Base-by-base conservation (phyloP, 2,329 filamentous ascomycete genomes). In the Botryotinia narcissicola region DNA sequence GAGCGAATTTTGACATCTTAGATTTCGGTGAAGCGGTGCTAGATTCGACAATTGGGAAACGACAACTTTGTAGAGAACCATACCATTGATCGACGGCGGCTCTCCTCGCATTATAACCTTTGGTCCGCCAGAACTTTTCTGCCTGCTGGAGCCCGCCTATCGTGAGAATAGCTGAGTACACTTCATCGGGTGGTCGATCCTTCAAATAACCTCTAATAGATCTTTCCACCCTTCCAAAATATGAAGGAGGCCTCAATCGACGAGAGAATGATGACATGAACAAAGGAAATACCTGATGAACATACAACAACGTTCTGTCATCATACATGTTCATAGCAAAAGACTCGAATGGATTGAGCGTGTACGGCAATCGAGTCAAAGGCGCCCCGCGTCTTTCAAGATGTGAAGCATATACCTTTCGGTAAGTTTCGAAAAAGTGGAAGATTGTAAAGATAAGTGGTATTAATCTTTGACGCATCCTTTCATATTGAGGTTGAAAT, bases 391-490 rank as follows among this genome's bases (percentile, higher is more conserved):
- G 84, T 66, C 87, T 83, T 67, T 83, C 82, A 37, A 91, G 84
- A 74, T 88, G 87, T 76, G 88, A 82, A 12, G 90, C 80, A 76
- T 91, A 88, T 4, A 90, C 82, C 57, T 84, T 85, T 73, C 89
- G 87, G 78, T 90, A 91, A 1, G 85, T 89, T 79, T 91, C 89
- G 79, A 91, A 91, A 78, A 91, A 91, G 79, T 91, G 89, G 76
- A 91, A 91, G 37, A 90, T 84, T 20, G 89, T 90, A 76, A 91
- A 91, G 25, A 91, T 83, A 12, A 91, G 80, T 1, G 89, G 89
- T 72, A 90, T 89, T 14, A 91, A 82, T 68, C 89, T 86, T 74
- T 88, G 87, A 66, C 89, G 87, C 89, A 91, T 91, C 22, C 89
- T 85, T 80, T 89, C 87, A 75, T 86, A 84, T 78, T 91, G 89